Base-by-base conservation (phyloP, 768 basidiomycete species). In the Candolleomyces efflorescens region DNA sequence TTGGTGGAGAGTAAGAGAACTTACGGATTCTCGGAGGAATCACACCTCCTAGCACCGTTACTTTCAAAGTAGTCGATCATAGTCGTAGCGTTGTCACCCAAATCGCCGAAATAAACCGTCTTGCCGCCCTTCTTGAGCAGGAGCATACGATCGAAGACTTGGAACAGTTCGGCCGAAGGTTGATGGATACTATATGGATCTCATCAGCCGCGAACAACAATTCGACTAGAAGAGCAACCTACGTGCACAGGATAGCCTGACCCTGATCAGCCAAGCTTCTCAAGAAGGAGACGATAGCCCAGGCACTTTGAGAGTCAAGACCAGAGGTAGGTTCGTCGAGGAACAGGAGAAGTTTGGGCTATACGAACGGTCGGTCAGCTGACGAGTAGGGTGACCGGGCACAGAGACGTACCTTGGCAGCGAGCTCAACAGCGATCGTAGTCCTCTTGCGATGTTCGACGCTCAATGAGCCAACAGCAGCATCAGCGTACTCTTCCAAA, bases 241-340 rank as follows among this genome's bases (percentile, higher is more conserved):
- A 85, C 76, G 90, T 94, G 85, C 92, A 94, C 24, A 96, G 75
- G 65, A 95, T 93, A 24, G 91, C 89, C 65, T 94, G 92, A 1
- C 93, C 93, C 55, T 82, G 82, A 56, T 89, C 81, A 4, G 92
- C 90, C 26, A 95, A 82, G 38, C 85, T 81, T 5, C 86, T 77
- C 50, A 94, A 73, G 77, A 94, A 91, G 4, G 78, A 75, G 51
- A 92, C 73, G 62, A 94, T 91, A 26, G 86, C 86, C 90, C 90
- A 91, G 2, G 92, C 91, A 47, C 86, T 89, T 69, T 93, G 90
- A 12, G 90, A 92, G 67, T 93, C 92, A 13, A 94, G 79, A 54
- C 92, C 92, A 18, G 90, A 87, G 0, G 94, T 95, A 0, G 94
- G 94, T 68, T 95, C 92, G 65, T 94, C 93, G 53, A 94, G 74